These are phyloP conservation scores for Tricholoma flavovirens DNA, from an alignment of 768 basidiomycete genomes.

Conservation along the genomic window DNA sequence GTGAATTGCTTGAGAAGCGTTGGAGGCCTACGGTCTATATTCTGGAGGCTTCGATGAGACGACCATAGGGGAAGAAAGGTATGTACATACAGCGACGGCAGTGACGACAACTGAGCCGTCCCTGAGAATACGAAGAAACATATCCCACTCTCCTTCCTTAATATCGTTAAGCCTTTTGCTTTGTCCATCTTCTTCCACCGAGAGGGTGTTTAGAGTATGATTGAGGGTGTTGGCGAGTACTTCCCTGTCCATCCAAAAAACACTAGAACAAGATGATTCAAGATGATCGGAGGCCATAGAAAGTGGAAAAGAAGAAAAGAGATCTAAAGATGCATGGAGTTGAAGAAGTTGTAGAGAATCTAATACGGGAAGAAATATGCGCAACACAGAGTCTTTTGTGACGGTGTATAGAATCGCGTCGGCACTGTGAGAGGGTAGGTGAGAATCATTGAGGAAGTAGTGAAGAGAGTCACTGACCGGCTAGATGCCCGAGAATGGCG, in stretches of 20 bases:
- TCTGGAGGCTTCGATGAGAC: constrained; percentile 38
- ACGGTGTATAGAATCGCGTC: constrained; percentile 79
- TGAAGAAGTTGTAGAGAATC: constrained; percentile 83
- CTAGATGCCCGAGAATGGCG: constrained; percentile 62
- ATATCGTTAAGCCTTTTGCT: constrained; percentile 53
- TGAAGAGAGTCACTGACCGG: constrained; percentile 29
- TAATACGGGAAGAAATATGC: constrained; percentile 83
- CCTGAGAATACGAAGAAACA: constrained; percentile 65
- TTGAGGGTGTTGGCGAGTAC: constrained; percentile 46
- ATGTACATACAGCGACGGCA: constrained; percentile 60
- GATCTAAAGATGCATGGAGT: constrained; percentile 73
- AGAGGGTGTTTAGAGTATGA: constrained; percentile 29
- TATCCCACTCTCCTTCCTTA: constrained; percentile 67
- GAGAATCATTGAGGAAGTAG: neutral
- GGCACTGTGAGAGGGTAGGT: constrained; percentile 38
- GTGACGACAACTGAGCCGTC: constrained; percentile 73
- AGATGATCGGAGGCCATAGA: constrained; percentile 28
- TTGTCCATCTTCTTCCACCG: constrained; percentile 39
- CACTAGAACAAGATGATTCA: constrained; percentile 34
- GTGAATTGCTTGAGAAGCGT: constrained; percentile 74
- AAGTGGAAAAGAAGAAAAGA: constrained; percentile 53
- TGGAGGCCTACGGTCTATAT: constrained; percentile 85
- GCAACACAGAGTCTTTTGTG: constrained; percentile 74
- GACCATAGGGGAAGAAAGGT: neutral
- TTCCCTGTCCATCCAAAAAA: constrained; percentile 70